Conservation (phyloP, 495 filamentous ascomycete species). For the Lophiostoma macrostomum region DNA sequence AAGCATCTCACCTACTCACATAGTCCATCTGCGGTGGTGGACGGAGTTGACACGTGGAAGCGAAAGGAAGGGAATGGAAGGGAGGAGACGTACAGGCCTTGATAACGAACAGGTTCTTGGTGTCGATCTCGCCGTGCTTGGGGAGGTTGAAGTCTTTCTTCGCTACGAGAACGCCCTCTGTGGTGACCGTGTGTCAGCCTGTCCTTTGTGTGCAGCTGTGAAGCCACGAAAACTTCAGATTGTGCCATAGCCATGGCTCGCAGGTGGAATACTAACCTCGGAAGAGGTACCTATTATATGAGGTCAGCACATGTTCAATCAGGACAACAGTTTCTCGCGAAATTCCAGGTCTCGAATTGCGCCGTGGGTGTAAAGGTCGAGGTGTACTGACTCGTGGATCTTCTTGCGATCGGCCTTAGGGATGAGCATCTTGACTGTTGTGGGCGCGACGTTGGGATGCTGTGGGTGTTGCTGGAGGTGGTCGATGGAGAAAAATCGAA, state of each 20-base stretch:
- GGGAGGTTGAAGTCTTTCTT: conserved; percentile 97
- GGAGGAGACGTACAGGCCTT: conserved; percentile 62
- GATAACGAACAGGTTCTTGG: conserved; percentile 97
- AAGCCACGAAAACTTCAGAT: conserved; percentile 23
- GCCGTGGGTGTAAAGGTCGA: neutral
- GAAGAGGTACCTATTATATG: conserved; percentile 73
- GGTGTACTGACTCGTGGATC: conserved; percentile 76
- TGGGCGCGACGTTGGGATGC: neutral
- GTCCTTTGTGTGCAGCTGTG: conserved; percentile 27
- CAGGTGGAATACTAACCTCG: conserved; percentile 60
- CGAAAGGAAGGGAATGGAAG: too few relatives aligned
- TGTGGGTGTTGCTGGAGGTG: conserved; percentile 43
- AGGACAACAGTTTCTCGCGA: conserved; percentile 8
- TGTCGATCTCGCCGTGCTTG: conserved; percentile 92
- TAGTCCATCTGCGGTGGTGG: too few relatives aligned
- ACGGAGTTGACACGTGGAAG: too few relatives aligned
- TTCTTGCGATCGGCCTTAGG: conserved; percentile 99
- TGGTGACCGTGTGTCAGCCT: conserved; percentile 37
- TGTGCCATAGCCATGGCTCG: conserved; percentile 32
- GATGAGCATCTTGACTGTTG: conserved; percentile 70
- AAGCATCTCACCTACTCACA: too few relatives aligned
- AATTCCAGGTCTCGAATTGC: conserved; percentile 13
- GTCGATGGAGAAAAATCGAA: conserved; percentile 35
- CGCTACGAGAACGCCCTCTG: conserved; percentile 97
- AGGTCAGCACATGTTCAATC: conserved; percentile 6